phyloP scores from a whole-genome alignment of 225 moss, liverwort and hornwort genomes.

The Pseudisothecium myosuroides region DNA sequence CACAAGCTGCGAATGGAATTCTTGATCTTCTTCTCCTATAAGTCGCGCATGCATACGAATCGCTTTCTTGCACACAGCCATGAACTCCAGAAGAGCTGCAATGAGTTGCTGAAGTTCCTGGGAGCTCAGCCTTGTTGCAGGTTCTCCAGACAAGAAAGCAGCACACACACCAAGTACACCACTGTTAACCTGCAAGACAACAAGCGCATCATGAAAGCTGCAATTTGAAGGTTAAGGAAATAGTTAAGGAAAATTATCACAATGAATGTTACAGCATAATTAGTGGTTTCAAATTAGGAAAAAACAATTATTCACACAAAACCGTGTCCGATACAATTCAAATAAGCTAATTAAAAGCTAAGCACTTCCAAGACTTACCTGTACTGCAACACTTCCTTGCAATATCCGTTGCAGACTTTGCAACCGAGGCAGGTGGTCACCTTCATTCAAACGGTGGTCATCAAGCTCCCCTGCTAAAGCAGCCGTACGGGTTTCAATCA shows the following conservation, averaged over 20 bases:
- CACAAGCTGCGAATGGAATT: slow-evolving; percentile 97
- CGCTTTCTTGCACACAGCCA: slow-evolving; percentile 98
- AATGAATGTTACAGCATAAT: neutral
- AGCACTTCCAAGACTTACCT: slow-evolving; percentile 31
- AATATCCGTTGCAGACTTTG: slow-evolving; percentile 96
- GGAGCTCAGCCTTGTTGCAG: slow-evolving; percentile 71
- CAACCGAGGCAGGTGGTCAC: slow-evolving; percentile 79
- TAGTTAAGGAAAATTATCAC: neutral
- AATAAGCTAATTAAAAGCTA: neutral
- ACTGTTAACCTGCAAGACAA: slow-evolving; percentile 74
- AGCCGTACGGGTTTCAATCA: slow-evolving; percentile 91
- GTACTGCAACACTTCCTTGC: slow-evolving; percentile 99
- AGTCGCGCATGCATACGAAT: slow-evolving; percentile 92
- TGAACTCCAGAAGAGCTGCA: slow-evolving; percentile 90
- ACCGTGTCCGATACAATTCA: neutral
- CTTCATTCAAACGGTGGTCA: slow-evolving; percentile 76
- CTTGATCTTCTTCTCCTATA: slow-evolving; percentile 98
- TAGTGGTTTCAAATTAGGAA: neutral
- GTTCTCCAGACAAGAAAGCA: slow-evolving; percentile 96
- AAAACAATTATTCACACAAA: neutral
- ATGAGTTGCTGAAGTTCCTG: slow-evolving; percentile 99
- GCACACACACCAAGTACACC: slow-evolving; percentile 97
- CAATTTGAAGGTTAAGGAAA: neutral
- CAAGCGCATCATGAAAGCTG: neutral
- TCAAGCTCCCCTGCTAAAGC: slow-evolving; percentile 84